A percentile compares a stretch with the other conserved stretches of the same genome.
Conservation (phyloP, 2,329 filamentous ascomycete species). For the Colletotrichum sp. region DNA sequence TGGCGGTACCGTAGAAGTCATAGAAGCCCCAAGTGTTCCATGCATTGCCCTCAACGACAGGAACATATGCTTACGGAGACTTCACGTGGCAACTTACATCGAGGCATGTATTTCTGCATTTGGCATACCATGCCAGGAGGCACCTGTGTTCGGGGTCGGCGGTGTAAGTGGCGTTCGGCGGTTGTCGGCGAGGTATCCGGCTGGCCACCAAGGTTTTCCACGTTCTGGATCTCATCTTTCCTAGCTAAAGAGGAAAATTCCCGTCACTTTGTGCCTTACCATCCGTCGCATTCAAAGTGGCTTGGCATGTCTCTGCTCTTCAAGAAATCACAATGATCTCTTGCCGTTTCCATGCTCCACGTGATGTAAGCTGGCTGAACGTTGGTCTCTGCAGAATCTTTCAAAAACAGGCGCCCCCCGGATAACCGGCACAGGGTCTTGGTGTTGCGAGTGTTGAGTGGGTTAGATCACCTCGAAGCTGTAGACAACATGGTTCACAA, state of each 20-base stretch:
- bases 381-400: not conserved
- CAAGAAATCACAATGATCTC: not conserved
- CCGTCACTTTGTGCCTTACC: not conserved
- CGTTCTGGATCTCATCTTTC: not conserved
- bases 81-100: not conserved
- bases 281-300: not conserved
- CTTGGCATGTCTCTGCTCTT: not conserved
- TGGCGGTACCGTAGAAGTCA: not conserved
- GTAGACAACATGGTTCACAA: not conserved
- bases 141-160: not conserved
- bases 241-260: not conserved
- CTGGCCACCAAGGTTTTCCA: not conserved
- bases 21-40: not conserved
- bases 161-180: not conserved
- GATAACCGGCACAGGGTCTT: not conserved
- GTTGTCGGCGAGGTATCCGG: not conserved
- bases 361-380: not conserved
- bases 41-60: not conserved
- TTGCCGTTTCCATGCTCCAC: not conserved
- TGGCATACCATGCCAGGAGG: not conserved
- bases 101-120: not conserved
- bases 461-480: not conserved
- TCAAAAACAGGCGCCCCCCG: slow-evolving; percentile 1
- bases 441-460: not conserved
- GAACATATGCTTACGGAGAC: not conserved